A percentile compares a stretch with the other conserved stretches of the same genome.
phyloP scores from a whole-genome alignment of 768 basidiomycete species.

The Kwoniella bestiolae region DNA sequence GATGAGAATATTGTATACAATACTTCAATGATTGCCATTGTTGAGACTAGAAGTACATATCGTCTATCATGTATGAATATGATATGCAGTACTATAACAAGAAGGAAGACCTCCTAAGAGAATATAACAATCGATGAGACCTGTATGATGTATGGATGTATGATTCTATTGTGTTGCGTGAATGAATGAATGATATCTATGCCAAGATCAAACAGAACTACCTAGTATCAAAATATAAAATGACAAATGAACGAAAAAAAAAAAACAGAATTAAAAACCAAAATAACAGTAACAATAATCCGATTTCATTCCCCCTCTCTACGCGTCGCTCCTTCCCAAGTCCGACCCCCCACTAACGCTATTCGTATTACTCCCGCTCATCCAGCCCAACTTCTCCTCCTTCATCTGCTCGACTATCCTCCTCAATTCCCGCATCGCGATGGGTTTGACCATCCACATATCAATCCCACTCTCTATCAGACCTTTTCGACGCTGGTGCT shows the following conservation, averaged over 20 bases:
- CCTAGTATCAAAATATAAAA: too few species aligned
- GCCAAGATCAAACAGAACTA: background rate
- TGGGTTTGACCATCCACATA: conserved; percentile 38
- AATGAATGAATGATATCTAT: too few species aligned
- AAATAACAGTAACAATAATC: too few species aligned
- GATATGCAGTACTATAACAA: background rate
- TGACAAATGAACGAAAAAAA: too few species aligned
- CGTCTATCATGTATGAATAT: background rate
- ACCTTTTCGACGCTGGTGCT: conserved; percentile 38
- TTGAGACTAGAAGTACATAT: background rate
- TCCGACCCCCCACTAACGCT: conserved; percentile 3
- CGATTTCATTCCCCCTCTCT: background rate
- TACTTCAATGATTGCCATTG: background rate
- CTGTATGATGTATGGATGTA: too few species aligned
- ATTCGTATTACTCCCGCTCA: background rate
- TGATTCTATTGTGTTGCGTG: too few species aligned
- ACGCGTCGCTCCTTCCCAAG: conserved; percentile 1
- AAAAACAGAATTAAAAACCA: too few species aligned
- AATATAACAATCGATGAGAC: background rate
- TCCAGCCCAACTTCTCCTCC: conserved; percentile 18
- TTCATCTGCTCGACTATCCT: conserved; percentile 24
- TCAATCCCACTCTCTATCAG: conserved; percentile 48
- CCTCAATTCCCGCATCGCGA: conserved; percentile 27
- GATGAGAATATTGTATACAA: background rate
- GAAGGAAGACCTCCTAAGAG: background rate